Base-by-base conservation (phyloP, 306 rosid species). In the Fagus sylvatica region DNA sequence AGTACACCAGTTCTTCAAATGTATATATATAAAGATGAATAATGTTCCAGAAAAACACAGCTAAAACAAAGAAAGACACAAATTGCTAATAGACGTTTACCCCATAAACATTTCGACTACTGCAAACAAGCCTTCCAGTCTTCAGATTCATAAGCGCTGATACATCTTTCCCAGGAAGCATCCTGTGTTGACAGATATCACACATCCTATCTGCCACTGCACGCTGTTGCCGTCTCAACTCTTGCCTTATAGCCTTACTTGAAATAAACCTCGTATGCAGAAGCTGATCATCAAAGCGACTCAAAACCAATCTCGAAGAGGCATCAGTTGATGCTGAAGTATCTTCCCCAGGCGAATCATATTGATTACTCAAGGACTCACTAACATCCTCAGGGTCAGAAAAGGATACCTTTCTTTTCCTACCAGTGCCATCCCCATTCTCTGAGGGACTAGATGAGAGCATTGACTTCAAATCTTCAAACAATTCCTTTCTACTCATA, bases 101-200 rank as follows among this genome's bases (percentile, higher is more conserved):
- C 95, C 97, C 97, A 48, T 83, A 81, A 73, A 76, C 82, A 57
- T 90, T 92, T 80, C 98, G 92, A 84, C 97, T 89, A 74, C 92
- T 84, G 90, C 98, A 94, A 37, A 86, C 93, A 71, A 94, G 82
- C 85, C 82, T 89, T 84, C 90, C 87, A 68, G 96, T 89, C 89
- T 89, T 88, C 84, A 89, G 46, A 83, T 94, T 92, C 76, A 90
- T 17, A 61, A 94, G 90, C 10, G 97, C 81, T 13, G 97, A 94
- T 46, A 94, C 98, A 87, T 94, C 97, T 85, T 89, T 94, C 73
- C 97, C 90, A 61, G 97, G 91, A 83, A 92, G 91, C 95, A 94
- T 92, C 87, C 89, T 94, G 73, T 87, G 97, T 74, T 90, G 91
- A 90, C 98, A 94, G 82, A 94, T 87, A 77, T 87, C 88, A 74